These are phyloP conservation scores for Alternaria angustiovoidea DNA, from an alignment of 2,329 filamentous ascomycete genomes.

Conservation along the genomic window DNA sequence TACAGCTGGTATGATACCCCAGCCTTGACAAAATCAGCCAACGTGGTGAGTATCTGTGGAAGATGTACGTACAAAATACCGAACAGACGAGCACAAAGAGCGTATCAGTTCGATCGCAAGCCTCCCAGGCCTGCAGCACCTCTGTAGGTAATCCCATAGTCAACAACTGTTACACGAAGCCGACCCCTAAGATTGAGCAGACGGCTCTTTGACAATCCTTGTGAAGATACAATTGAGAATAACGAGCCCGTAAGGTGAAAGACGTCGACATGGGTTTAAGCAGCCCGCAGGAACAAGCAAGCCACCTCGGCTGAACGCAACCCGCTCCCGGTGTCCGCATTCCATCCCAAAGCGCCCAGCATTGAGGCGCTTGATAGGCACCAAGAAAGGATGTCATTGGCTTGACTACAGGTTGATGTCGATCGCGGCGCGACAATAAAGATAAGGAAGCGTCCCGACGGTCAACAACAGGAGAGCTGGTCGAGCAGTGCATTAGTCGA, in stretches of 20 bases:
- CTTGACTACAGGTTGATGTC: neutral
- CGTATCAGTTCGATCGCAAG: constrained; percentile 62
- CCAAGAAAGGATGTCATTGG: constrained; percentile 20
- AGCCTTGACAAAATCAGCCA: constrained; percentile 41
- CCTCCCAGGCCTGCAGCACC: constrained; percentile 56
- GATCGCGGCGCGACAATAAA: constrained; percentile 4
- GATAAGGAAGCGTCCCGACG: constrained; percentile 7
- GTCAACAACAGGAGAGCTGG: neutral
- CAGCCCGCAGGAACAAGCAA: constrained; percentile 15
- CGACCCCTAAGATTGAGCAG: neutral
- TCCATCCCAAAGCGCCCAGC: constrained; percentile 23
- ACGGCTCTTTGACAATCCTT: neutral
- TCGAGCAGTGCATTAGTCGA: constrained; percentile 1
- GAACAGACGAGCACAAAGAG: constrained; percentile 61
- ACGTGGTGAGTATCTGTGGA: neutral
- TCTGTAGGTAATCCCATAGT: constrained; percentile 38
- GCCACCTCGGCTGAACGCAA: constrained; percentile 18
- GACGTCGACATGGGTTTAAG: constrained; percentile 11
- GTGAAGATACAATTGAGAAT: neutral
- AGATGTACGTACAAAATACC: constrained; percentile 53
- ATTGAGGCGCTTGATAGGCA: constrained; percentile 33
- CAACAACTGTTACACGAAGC: neutral
- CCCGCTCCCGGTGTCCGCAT: constrained; percentile 13
- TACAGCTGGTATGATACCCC: constrained; percentile 62
- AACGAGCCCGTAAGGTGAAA: neutral